Evolutionary conservation across 176 grass and related monocot species (phyloP), one percentile per base, ranked within the genome.

Genomic region (Oryza meyeriana): DNA sequence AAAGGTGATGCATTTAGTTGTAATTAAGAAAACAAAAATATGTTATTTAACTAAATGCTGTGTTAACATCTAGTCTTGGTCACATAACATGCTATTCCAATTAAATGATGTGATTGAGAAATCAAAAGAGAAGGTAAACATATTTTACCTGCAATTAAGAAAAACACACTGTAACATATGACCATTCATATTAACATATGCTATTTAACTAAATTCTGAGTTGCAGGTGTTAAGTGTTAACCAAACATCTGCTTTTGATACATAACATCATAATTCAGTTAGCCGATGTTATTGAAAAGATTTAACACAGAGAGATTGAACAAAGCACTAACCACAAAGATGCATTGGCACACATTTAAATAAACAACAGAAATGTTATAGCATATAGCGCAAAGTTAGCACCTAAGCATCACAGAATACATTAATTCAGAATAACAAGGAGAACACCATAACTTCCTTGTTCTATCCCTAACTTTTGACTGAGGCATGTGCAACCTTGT

Each of bases 361-460:
- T 64, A 57, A 82, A 63, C 67, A 90, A 90, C 17, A 47, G 38
- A 34, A 86, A 78, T 16, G 8, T 30, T 85, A 78, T 82, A 86
- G 67, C 74, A 90, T 83, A 90, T 81, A 85, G 71, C 12, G 13
- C 55, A 42, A 79, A 86, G 88, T 90, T 83, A 90, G 88, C 84
- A 74, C 48, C 79, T 83, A 90, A 73, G 31, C 30, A 71, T 40
- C 66, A 62, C 35, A 67, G 68, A 77, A 73, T 82, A 86, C 83
- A 79, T 35, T 28, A 36, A 61, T 78, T 75, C 67, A 79, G 14
- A 82, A 84, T 69, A 69, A 41, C 47, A 79, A 83, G 67, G 68
- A 71, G 68, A 62, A 83, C 33, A 90, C 29, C 47, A 74, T 79
- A 38, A 61, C 36, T 74, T 78, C 47, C 83, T 47, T 83, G 79